Percentiles rank a stretch among this genome's conserved stretches.
phyloP scores from a whole-genome alignment of 2,329 filamentous ascomycete genomes.

The Scedosporium apiospermum region DNA sequence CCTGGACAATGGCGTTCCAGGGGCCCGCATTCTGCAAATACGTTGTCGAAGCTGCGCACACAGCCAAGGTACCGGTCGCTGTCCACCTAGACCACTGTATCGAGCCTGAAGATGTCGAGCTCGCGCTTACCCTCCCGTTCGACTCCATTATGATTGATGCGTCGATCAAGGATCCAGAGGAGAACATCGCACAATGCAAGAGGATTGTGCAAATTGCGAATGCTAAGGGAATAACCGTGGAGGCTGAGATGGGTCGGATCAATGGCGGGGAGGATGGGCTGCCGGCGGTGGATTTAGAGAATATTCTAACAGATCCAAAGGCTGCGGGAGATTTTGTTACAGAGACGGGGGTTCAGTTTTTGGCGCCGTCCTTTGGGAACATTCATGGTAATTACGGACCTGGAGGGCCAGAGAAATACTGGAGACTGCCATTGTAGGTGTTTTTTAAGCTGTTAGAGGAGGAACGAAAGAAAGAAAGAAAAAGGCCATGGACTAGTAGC shows the following conservation, averaged over 20 bases:
- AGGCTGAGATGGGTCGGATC: constrained; percentile 48
- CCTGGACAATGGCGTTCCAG: constrained; percentile 54
- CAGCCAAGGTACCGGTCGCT: constrained; percentile 40
- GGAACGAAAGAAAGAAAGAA: background rate
- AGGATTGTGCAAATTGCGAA: constrained; percentile 50
- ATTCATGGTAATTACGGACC: background rate
- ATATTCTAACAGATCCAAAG: background rate
- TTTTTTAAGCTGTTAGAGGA: background rate
- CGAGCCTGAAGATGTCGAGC: constrained; percentile 16
- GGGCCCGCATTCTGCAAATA: constrained; percentile 36
- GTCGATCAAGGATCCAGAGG: constrained; percentile 52
- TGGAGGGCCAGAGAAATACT: background rate
- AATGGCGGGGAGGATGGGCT: background rate
- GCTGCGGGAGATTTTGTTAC: constrained; percentile 1
- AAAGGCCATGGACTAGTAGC: background rate
- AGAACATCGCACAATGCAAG: constrained; percentile 48
- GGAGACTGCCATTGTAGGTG: background rate
- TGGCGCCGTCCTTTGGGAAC: constrained; percentile 4
- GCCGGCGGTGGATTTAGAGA: background rate
- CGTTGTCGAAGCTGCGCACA: constrained; percentile 35
- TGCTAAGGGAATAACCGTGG: constrained; percentile 49
- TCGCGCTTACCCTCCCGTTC: constrained; percentile 32
- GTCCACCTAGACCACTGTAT: constrained; percentile 52
- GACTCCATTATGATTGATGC: constrained; percentile 61
- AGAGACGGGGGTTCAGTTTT: constrained; percentile 4